Evolutionary conservation across 2,329 filamentous ascomycete genomes (phyloP).

Genomic region (Colletotrichum gloeosporioides): DNA sequence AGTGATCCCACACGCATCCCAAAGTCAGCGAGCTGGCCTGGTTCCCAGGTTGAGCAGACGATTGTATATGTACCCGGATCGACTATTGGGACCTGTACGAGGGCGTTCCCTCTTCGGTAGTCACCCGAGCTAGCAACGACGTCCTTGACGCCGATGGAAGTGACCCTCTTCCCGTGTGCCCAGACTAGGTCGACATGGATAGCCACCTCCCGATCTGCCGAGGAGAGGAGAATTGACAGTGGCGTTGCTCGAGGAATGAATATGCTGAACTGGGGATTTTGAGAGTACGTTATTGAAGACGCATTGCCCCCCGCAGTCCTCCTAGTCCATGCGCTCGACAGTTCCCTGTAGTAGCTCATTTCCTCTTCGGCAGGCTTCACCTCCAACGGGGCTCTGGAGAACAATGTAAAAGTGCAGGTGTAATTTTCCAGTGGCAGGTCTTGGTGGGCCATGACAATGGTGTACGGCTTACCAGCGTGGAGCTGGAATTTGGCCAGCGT

Average conservation of each 20-base stretch:
- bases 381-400: conserved; percentile 69
- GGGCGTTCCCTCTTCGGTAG: conserved; percentile 80
- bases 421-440: conserved; percentile 76
- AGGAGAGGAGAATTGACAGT: conserved; percentile 77
- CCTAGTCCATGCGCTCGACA: conserved; percentile 74
- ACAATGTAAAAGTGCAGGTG: conserved; percentile 86
- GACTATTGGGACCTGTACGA: conserved; percentile 67
- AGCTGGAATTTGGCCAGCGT: conserved; percentile 75
- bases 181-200: conserved; percentile 87
- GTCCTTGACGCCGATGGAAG: conserved; percentile 74
- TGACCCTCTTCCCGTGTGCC: conserved; percentile 74
- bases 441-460: conserved; percentile 78
- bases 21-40: conserved; percentile 77
- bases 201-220: conserved; percentile 68
- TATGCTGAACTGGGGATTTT: conserved; percentile 87
- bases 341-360: conserved; percentile 63
- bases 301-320: conserved; percentile 86
- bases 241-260: conserved; percentile 60
- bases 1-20: conserved; percentile 75
- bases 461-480: conserved; percentile 48
- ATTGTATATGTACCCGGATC: conserved; percentile 82
- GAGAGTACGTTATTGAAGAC: conserved; percentile 75
- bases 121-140: conserved; percentile 86
- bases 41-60: conserved; percentile 89
- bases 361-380: conserved; percentile 66